phyloP scores from a whole-genome alignment of 371 early-diverging fungal species.

The Mortierella sp. region DNA sequence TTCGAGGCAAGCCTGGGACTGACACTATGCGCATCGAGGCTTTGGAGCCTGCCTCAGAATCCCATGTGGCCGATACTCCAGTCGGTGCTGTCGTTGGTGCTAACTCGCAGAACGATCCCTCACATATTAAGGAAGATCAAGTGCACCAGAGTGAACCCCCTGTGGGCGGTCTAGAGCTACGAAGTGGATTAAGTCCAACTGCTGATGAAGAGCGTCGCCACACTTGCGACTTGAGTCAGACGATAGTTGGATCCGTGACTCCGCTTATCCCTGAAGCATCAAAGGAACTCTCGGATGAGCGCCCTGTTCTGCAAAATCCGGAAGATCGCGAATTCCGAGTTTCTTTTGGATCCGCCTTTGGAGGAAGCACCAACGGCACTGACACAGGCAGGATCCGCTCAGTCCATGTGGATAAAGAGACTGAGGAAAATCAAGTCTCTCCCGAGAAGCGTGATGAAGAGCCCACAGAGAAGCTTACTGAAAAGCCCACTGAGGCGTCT shows the following conservation, averaged over 20 bases:
- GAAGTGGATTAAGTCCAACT: constrained; percentile 1
- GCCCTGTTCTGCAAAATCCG: neutral
- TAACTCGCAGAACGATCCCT: neutral
- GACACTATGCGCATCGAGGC: constrained; percentile 33
- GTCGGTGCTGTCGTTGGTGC: neutral
- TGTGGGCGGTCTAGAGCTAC: constrained; percentile 6
- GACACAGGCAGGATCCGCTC: constrained; percentile 45
- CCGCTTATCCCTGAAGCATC: constrained; percentile 33
- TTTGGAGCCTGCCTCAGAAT: neutral
- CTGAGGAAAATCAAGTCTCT: neutral
- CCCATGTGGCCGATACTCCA: constrained; percentile 1
- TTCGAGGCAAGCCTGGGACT: constrained; percentile 43
- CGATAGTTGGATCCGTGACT: constrained; percentile 9
- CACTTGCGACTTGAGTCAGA: constrained; percentile 52
- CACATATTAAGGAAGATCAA: neutral
- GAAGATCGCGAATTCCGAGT: constrained; percentile 29
- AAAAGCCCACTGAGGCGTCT: constrained; percentile 1
- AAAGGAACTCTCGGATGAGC: constrained; percentile 7
- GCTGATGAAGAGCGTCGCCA: constrained; percentile 41
- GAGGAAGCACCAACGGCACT: constrained; percentile 32
- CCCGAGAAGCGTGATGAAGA: neutral
- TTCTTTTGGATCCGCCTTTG: constrained; percentile 48
- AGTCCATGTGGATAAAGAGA: constrained; percentile 8
- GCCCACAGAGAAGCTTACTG: neutral
- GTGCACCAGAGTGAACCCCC: neutral